Evolutionary conservation across 2,329 filamentous ascomycete genomes (phyloP).

Genomic region (Colletotrichum navitas): DNA sequence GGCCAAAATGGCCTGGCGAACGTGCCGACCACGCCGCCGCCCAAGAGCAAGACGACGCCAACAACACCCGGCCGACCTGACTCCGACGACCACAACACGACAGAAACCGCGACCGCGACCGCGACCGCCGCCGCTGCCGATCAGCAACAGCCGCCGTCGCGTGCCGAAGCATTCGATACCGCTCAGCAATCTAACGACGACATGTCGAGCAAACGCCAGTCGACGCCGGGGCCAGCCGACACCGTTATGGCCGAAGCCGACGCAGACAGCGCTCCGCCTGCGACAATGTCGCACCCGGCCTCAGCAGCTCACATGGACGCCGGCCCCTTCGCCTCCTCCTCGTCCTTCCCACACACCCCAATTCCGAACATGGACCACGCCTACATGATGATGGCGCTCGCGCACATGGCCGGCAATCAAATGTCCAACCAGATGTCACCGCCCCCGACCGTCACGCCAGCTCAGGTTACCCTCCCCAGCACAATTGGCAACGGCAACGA

Average conservation of each 20-base stretch:
- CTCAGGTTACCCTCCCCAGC: constrained; percentile 60
- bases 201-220: constrained; percentile 9
- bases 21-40: constrained; percentile 44
- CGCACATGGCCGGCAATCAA: constrained; percentile 53
- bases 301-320: constrained; percentile 36
- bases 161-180: constrained; percentile 30
- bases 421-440: constrained; percentile 54
- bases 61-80: constrained; percentile 19
- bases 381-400: constrained; percentile 61
- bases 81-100: constrained; percentile 38
- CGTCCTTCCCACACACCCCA: constrained; percentile 51
- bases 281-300: constrained; percentile 41
- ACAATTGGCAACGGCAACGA: constrained; percentile 48
- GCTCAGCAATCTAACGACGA: constrained; percentile 22
- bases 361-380: constrained; percentile 53
- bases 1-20: constrained; percentile 51
- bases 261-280: constrained; percentile 44
- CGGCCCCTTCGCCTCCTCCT: constrained; percentile 51
- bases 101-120: constrained; percentile 6
- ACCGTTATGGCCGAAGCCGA: constrained; percentile 36
- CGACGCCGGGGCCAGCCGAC: constrained; percentile 24
- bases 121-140: constrained; percentile 38
- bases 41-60: constrained; percentile 34
- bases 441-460: constrained; percentile 60
- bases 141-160: constrained; percentile 41